These are phyloP conservation scores for Lumnitzera littorea DNA, from an alignment of 345 rosid species.

Conservation along the genomic window DNA sequence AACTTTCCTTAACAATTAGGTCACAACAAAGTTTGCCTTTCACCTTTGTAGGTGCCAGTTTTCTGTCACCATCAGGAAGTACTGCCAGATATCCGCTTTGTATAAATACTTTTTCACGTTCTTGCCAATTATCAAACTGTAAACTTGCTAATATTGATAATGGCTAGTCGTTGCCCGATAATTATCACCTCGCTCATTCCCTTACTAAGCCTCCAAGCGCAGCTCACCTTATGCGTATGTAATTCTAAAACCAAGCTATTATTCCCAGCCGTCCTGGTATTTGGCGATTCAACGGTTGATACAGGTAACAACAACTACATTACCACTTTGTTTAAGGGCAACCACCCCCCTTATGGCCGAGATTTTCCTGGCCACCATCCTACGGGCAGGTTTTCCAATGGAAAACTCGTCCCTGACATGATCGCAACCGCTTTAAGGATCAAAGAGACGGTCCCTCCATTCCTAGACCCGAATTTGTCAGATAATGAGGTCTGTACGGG, in stretches of 20 bases:
- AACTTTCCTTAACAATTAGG: too few species aligned
- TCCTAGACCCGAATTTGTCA: constrained; percentile 27
- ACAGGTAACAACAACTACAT: constrained; percentile 36
- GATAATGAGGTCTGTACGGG: constrained; percentile 21
- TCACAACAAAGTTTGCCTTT: too few species aligned
- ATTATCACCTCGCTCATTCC: too few species aligned
- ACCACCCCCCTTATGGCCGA: constrained; percentile 37
- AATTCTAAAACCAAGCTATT: neutral
- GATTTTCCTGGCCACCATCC: constrained; percentile 26
- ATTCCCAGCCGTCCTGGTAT: constrained; percentile 23
- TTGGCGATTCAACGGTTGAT: constrained; percentile 36
- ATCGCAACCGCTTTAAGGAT: constrained; percentile 26
- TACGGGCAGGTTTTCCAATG: constrained; percentile 46
- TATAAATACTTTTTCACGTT: too few species aligned
- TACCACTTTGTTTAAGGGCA: constrained; percentile 11
- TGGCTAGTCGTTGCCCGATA: too few species aligned
- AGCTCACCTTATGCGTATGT: neutral
- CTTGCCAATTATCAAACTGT: too few species aligned
- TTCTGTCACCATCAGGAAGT: too few species aligned
- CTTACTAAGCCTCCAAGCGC: too few species aligned
- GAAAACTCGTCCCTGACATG: constrained; percentile 40
- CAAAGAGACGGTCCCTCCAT: constrained; percentile 34
- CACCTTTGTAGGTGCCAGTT: too few species aligned
- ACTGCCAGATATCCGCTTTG: too few species aligned
- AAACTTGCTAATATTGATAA: too few species aligned